Evolutionary conservation across 1,284 basidiomycete species (phyloP).

Genomic region (Marasmius oreades): DNA sequence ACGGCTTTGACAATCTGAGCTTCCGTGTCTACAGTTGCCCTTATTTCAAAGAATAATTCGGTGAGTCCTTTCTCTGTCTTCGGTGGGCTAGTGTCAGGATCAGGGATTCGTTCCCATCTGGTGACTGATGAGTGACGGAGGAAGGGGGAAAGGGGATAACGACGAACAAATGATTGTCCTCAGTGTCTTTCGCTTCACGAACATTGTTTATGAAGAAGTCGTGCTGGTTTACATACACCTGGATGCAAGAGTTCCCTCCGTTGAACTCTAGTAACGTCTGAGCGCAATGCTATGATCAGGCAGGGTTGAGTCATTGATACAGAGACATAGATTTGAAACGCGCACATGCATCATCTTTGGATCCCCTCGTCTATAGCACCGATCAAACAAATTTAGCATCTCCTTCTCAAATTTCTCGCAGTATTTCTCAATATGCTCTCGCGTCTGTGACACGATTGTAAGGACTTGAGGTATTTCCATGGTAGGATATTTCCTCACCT

Average conservation of each 20-base stretch:
- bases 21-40: conserved; percentile 90
- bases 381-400: conserved; percentile 94
- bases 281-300: conserved; percentile 80
- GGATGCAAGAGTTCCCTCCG: conserved; percentile 93
- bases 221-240: conserved; percentile 99
- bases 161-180: conserved; percentile 62
- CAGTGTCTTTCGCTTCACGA: conserved; percentile 54
- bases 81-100: conserved; percentile 80
- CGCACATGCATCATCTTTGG: conserved; percentile 98
- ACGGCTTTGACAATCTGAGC: conserved; percentile 98
- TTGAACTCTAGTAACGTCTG: conserved; percentile 98
- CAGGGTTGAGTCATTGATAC: background rate
- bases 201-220: conserved; percentile 97
- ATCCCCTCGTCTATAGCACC: conserved; percentile 93
- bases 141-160: conserved; percentile 2
- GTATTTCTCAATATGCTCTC: conserved; percentile 90
- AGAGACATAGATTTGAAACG: conserved; percentile 19
- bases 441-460: conserved; percentile 46
- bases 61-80: conserved; percentile 78
- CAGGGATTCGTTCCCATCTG: conserved; percentile 80
- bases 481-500: conserved; percentile 40
- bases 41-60: conserved; percentile 85
- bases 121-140: conserved; percentile 12
- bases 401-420: conserved; percentile 99
- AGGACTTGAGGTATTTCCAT: background rate